phyloP scores from a whole-genome alignment of 2,329 filamentous ascomycete genomes.

The Scedosporium aurantiacum region DNA sequence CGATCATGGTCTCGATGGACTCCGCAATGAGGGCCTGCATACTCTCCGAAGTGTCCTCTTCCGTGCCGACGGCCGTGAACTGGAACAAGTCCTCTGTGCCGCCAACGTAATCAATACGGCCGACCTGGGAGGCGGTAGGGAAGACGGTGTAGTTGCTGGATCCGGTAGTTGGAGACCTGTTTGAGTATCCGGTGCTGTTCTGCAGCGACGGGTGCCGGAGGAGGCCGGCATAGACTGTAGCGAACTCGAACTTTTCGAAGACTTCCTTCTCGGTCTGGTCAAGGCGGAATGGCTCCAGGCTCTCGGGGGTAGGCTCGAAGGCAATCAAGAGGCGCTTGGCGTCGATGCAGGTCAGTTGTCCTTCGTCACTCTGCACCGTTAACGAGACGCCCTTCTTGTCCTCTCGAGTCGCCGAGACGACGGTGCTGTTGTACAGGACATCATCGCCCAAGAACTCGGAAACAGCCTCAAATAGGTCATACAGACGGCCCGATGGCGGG shows the following conservation, averaged over 20 bases:
- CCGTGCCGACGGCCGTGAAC: slow-evolving; percentile 19
- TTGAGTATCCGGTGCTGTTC: slow-evolving; percentile 11
- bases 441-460: slow-evolving; percentile 22
- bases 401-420: slow-evolving; percentile 18
- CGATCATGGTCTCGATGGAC: slow-evolving; percentile 18
- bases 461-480: slow-evolving; percentile 29
- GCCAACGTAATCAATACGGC: slow-evolving; percentile 19
- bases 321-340: slow-evolving; percentile 16
- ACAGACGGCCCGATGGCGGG: slow-evolving; percentile 24
- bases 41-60: slow-evolving; percentile 11
- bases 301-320: slow-evolving; percentile 13
- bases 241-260: slow-evolving; percentile 12
- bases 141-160: slow-evolving; percentile 16
- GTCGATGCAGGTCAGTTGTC: slow-evolving; percentile 11
- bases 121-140: slow-evolving; percentile 14
- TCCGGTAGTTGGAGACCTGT: slow-evolving; percentile 12
- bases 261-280: slow-evolving; percentile 12
- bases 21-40: slow-evolving; percentile 17
- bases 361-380: slow-evolving; percentile 5
- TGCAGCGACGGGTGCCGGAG: slow-evolving; percentile 16
- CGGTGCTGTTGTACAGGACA: slow-evolving; percentile 24
- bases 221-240: slow-evolving; percentile 17
- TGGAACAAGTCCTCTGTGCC: slow-evolving; percentile 18
- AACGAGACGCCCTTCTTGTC: slow-evolving; percentile 11
- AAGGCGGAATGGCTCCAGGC: slow-evolving; percentile 12